Percentiles rank a stretch among this genome's conserved stretches.
Conservation (phyloP, 352 stramenopile genomes). For the Globisporangium nagaii region DNA sequence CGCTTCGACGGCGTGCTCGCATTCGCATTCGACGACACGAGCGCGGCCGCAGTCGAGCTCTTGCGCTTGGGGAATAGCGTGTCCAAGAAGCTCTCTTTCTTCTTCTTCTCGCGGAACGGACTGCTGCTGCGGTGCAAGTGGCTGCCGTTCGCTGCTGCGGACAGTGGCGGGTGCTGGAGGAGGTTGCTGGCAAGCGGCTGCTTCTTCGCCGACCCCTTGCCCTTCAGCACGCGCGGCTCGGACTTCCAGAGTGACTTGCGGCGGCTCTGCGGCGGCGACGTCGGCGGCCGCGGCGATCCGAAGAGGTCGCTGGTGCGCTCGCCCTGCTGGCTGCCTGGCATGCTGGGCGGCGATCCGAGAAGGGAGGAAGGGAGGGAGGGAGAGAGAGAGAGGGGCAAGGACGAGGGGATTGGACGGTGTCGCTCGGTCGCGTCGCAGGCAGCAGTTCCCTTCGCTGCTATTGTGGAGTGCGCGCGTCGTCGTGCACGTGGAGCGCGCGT, state of each 20-base stretch:
- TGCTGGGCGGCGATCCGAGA: neutral
- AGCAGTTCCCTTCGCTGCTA: too few species aligned
- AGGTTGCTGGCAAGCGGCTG: neutral
- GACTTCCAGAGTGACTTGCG: constrained; percentile 16
- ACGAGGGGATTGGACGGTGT: neutral
- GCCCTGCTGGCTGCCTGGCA: constrained; percentile 12
- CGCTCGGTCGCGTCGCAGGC: neutral
- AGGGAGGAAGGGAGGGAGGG: neutral
- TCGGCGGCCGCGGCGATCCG: neutral
- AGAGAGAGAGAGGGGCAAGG: neutral
- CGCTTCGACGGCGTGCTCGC: constrained; percentile 2
- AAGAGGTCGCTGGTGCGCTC: constrained; percentile 5
- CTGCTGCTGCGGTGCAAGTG: constrained; percentile 3
- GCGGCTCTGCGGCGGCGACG: constrained; percentile 4
- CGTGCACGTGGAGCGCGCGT: neutral
- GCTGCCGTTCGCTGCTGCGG: neutral
- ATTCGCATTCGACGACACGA: neutral
- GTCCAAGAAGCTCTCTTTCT: constrained; percentile 14
- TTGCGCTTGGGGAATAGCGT: constrained; percentile 15
- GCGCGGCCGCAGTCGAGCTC: neutral
- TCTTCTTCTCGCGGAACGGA: constrained; percentile 7
- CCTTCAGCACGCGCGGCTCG: constrained; percentile 5
- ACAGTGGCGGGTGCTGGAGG: neutral
- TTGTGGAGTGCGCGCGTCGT: neutral
- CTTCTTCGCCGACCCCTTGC: neutral